Base-by-base conservation (phyloP, 495 filamentous ascomycete genomes). In the Saxophila tyrrhenica region DNA sequence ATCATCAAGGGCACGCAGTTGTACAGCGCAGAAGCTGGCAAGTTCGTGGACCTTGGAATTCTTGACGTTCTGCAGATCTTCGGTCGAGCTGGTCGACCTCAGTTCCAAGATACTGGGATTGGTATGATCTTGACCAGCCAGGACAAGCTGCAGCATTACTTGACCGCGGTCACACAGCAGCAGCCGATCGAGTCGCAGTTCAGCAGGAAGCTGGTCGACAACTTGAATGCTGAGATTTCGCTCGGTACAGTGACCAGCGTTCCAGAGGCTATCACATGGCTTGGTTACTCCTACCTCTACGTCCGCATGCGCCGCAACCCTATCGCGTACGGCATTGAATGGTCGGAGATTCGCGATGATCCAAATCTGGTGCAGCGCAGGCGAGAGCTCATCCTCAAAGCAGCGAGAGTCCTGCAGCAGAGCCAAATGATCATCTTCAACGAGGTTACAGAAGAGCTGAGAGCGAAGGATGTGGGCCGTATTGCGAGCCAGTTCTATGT, bases 351-450 rank as follows among this genome's bases (percentile, higher is more conserved):
- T 38, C 74, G 78, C 20, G 84, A 95, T 61, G 92, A 99, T 63
- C 89, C 88, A 16, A 77, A 79, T 50, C 73, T 99, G 48, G 83
- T 95, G 2, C 81, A 87, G 62, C 77, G 90, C 62, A 77, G 92
- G 56, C 75, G 88, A 17, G 79, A 92, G 42, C 71, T 97, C 50
- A 82, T 94, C 52, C 86, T 94, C 49, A 80, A 91, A 56, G 94
- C 92, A 32, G 94, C 92, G 1, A 75, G 80, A 20, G 83, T 84
- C 1, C 73, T 99, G 29, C 88, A 92, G 59, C 77, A 89, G 62
- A 94, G 84, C 60, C 94, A 97, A 65, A 99, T 99, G 92, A 90
- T 99, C 59, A 94, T 97, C 41, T 97, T 91, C 73, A 94, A 96
- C 62, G 94, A 96, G 56, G 75, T 70, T 15, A 97, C 92, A 0